These are phyloP conservation scores for Pleurotus tuoliensis DNA, from an alignment of 768 basidiomycete genomes.

Conservation along the genomic window DNA sequence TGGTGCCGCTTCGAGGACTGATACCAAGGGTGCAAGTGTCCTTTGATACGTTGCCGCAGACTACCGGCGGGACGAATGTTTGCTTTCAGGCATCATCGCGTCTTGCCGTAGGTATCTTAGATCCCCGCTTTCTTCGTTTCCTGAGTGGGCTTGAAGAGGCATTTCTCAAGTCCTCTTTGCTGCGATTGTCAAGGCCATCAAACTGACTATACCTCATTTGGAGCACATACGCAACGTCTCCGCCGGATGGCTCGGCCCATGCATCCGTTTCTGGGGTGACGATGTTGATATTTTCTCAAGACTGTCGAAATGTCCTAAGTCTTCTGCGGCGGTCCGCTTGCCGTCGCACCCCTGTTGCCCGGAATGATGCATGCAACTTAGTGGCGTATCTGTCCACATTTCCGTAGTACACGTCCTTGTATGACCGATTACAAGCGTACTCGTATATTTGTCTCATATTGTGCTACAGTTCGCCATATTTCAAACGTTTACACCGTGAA, in stretches of 20 bases:
- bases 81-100: background rate
- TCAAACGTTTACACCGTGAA: no score
- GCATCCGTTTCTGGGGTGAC: conserved; percentile 7
- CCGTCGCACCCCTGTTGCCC: background rate
- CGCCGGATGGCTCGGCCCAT: background rate
- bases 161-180: background rate
- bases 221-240: background rate
- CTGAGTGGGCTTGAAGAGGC: background rate
- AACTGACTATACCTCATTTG: conserved; percentile 4
- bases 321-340: background rate
- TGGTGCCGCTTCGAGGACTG: no score
- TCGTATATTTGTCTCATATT: no score
- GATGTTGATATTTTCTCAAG: background rate
- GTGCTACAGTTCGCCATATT: no score
- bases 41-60: background rate
- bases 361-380: background rate
- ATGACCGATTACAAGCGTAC: no score
- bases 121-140: background rate
- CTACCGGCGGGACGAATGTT: conserved; percentile 4
- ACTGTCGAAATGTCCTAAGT: background rate
- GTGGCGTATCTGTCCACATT: no score
- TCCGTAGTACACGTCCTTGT: no score
- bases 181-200: background rate
- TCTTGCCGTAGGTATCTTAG: conserved; percentile 6
- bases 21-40: background rate